phyloP scores from a whole-genome alignment of 352 stramenopile genomes.

The Vaucheria bursata region DNA sequence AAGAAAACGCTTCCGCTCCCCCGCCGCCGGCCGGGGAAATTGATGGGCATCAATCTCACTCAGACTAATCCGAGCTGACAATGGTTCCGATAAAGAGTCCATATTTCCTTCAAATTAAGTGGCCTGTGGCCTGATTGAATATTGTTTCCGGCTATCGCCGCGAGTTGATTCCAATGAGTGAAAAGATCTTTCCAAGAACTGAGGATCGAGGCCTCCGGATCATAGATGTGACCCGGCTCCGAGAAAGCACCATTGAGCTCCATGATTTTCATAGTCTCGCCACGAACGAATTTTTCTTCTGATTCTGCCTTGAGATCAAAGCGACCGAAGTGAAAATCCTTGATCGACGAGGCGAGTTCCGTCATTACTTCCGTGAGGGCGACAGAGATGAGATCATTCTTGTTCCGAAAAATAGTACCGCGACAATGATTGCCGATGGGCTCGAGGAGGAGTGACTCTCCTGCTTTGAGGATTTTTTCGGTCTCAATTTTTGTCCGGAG shows the following conservation, averaged over 20 bases:
- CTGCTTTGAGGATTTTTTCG: neutral
- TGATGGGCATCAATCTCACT: no score
- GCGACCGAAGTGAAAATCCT: neutral
- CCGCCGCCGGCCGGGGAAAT: no score
- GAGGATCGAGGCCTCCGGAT: neutral
- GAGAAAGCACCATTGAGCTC: conserved; percentile 1
- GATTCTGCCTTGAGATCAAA: neutral
- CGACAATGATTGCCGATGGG: neutral
- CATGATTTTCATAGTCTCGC: neutral
- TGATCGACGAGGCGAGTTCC: neutral
- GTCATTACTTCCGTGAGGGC: neutral
- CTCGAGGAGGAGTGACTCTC: neutral
- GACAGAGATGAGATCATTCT: no score
- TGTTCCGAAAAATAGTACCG: neutral
- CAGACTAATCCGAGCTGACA: no score
- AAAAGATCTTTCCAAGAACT: neutral
- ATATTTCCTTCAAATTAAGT: no score
- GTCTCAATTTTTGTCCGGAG: neutral
- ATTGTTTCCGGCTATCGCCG: neutral
- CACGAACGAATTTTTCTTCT: neutral
- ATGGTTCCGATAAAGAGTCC: no score
- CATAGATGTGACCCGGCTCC: neutral
- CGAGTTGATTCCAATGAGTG: neutral
- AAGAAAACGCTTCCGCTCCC: no score
- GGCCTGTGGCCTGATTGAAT: neutral